phyloP scores from a whole-genome alignment of 768 basidiomycete genomes.

The Pholiota conissans region DNA sequence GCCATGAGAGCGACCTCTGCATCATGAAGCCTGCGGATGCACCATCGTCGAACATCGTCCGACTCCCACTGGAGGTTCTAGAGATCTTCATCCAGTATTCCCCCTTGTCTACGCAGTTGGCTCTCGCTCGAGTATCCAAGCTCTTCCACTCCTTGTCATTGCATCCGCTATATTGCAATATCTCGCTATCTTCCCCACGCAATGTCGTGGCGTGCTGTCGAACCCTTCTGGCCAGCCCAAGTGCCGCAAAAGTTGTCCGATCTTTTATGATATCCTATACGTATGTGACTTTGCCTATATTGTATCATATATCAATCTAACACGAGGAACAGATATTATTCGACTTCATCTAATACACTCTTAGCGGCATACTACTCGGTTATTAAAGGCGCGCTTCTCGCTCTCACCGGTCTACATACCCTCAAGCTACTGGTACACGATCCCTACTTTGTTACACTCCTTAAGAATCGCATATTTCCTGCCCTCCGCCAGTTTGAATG shows the following conservation, averaged over 20 bases:
- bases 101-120: constrained; percentile 26
- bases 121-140: constrained; percentile 33
- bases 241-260: constrained; percentile 29
- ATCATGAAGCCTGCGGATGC: constrained; percentile 19
- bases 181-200: constrained; percentile 29
- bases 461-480: constrained; percentile 24
- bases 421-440: constrained; percentile 33
- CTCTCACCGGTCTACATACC: constrained; percentile 26
- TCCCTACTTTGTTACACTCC: constrained; percentile 24
- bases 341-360: constrained; percentile 19
- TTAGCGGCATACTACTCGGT: constrained; percentile 31
- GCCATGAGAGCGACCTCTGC: constrained; percentile 13
- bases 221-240: constrained; percentile 27
- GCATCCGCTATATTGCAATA: constrained; percentile 32
- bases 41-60: constrained; percentile 16
- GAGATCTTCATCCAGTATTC: constrained; percentile 32
- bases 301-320: not conserved
- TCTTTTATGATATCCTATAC: constrained; percentile 32
- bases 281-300: constrained; percentile 22
- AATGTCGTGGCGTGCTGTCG: constrained; percentile 32
- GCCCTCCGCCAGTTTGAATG: constrained; percentile 36
- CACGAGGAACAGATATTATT: constrained; percentile 14
- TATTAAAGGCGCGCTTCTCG: constrained; percentile 27
- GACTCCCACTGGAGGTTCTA: constrained; percentile 36
- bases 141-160: constrained; percentile 31